phyloP scores from a whole-genome alignment of 2,329 filamentous ascomycete genomes.

The Fusarium sp. region DNA sequence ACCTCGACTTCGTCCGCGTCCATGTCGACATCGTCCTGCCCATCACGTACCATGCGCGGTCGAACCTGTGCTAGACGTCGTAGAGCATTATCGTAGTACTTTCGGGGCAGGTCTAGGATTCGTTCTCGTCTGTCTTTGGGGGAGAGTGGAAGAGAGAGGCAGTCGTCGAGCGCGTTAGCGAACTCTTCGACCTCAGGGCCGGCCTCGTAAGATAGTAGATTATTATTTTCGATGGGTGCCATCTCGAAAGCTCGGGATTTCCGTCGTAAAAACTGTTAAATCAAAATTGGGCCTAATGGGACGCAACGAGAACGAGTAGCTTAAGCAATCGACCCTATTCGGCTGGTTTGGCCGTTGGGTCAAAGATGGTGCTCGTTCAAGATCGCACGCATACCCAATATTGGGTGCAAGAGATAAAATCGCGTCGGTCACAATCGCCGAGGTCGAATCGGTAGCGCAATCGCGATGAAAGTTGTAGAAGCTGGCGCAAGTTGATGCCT shows the following conservation, averaged over 20 bases:
- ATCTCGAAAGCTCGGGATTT: slow-evolving; percentile 25
- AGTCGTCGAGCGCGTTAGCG: slow-evolving; percentile 85
- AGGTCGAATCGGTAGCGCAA: slow-evolving; percentile 12
- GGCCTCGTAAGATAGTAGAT: slow-evolving; percentile 54
- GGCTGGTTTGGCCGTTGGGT: slow-evolving; percentile 48
- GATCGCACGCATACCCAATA: slow-evolving; percentile 45
- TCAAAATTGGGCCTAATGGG: slow-evolving; percentile 1
- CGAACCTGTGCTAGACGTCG: slow-evolving; percentile 53
- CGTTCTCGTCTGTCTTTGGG: slow-evolving; percentile 72
- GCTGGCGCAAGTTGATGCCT: slow-evolving; percentile 39
- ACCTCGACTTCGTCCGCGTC: slow-evolving; percentile 68
- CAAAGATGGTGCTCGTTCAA: slow-evolving; percentile 41
- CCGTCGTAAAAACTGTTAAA: slow-evolving; percentile 2
- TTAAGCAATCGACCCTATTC: slow-evolving; percentile 47
- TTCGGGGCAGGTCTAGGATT: slow-evolving; percentile 73
- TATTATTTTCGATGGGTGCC: slow-evolving; percentile 30
- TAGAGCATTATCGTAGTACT: slow-evolving; percentile 71
- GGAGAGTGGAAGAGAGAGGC: slow-evolving; percentile 67
- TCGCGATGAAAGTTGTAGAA: slow-evolving; percentile 24
- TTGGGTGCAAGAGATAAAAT: slow-evolving; percentile 13
- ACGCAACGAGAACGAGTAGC: slow-evolving; percentile 15
- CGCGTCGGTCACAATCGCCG: slow-evolving; percentile 22
- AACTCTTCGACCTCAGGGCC: slow-evolving; percentile 90
- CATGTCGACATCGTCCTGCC: slow-evolving; percentile 67
- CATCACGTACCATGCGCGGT: slow-evolving; percentile 50